These are phyloP conservation scores for Mortierella sp. DNA, from an alignment of 371 early-diverging fungal species.

Conservation along the genomic window DNA sequence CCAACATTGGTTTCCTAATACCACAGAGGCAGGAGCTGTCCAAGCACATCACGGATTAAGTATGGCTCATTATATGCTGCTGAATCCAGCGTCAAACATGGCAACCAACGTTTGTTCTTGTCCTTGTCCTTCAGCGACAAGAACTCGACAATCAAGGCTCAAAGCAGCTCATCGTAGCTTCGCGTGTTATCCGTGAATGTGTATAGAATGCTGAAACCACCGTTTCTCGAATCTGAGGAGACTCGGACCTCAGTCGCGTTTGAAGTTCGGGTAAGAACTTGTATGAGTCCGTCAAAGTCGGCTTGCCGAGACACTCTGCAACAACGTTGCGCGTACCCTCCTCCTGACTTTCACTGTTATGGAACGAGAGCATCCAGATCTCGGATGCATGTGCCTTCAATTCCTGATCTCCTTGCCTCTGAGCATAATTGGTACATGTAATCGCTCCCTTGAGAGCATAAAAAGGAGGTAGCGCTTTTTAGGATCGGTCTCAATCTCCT, in stretches of 20 bases:
- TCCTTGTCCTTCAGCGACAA: slow-evolving; percentile 75
- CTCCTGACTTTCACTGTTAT: slow-evolving; percentile 74
- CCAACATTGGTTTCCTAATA: slow-evolving; percentile 82
- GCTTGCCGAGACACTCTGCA: slow-evolving; percentile 88
- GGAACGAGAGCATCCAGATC: slow-evolving; percentile 71
- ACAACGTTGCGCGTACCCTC: slow-evolving; percentile 87
- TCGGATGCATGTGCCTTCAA: slow-evolving; percentile 64
- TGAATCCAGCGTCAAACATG: slow-evolving; percentile 81
- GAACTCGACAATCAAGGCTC: slow-evolving; percentile 77
- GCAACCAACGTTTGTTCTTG: slow-evolving; percentile 80
- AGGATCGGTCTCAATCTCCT: slow-evolving; percentile 70
- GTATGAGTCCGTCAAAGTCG: slow-evolving; percentile 74
- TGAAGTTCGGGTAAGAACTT: slow-evolving; percentile 81
- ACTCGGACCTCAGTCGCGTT: slow-evolving; percentile 64
- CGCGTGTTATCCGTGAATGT: slow-evolving; percentile 79
- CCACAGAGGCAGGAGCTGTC: slow-evolving; percentile 78
- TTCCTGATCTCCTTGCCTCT: slow-evolving; percentile 57
- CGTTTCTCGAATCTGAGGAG: slow-evolving; percentile 73
- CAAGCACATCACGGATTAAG: slow-evolving; percentile 75
- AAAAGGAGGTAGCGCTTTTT: slow-evolving; percentile 80
- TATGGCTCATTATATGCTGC: slow-evolving; percentile 89
- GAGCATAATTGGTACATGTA: slow-evolving; percentile 70
- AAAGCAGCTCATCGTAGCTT: slow-evolving; percentile 72
- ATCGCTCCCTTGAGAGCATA: slow-evolving; percentile 85
- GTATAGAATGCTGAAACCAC: slow-evolving; percentile 84